Evolutionary conservation across 768 basidiomycete species (phyloP).

Genomic region (Podaxis sp.): DNA sequence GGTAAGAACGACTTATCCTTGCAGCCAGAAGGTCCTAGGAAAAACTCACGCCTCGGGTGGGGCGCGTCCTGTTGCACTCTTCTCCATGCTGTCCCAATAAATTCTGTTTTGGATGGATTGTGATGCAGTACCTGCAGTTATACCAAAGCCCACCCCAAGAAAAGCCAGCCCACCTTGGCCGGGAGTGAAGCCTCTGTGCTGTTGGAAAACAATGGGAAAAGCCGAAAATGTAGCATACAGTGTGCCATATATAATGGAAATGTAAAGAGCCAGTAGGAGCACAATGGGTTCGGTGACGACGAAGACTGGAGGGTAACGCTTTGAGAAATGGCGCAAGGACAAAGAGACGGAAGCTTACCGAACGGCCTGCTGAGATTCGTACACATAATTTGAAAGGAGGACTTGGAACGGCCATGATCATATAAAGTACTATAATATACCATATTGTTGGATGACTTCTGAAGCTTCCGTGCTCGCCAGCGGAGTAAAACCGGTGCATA

Average conservation of each 20-base stretch:
- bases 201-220: constrained; percentile 55
- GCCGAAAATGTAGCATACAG: constrained; percentile 64
- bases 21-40: not conserved
- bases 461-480: constrained; percentile 41
- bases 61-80: constrained; percentile 43
- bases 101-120: constrained; percentile 51
- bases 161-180: constrained; percentile 59
- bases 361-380: constrained; percentile 54
- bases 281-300: constrained; percentile 64
- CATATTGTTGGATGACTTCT: constrained; percentile 32
- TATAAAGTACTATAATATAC: constrained; percentile 45
- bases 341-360: constrained; percentile 26
- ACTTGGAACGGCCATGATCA: constrained; percentile 40
- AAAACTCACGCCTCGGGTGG: constrained; percentile 55
- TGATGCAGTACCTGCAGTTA: constrained; percentile 43
- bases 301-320: constrained; percentile 36
- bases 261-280: constrained; percentile 51
- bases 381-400: constrained; percentile 37
- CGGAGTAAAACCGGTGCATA: constrained; percentile 61
- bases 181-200: constrained; percentile 46
- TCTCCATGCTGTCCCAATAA: constrained; percentile 46
- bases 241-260: constrained; percentile 56
- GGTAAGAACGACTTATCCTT: not conserved
- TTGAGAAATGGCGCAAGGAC: not conserved
- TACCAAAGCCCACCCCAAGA: constrained; percentile 58